Evolutionary conservation across 2,329 filamentous ascomycete genomes (phyloP).

Genomic region (Cadophora sp.): DNA sequence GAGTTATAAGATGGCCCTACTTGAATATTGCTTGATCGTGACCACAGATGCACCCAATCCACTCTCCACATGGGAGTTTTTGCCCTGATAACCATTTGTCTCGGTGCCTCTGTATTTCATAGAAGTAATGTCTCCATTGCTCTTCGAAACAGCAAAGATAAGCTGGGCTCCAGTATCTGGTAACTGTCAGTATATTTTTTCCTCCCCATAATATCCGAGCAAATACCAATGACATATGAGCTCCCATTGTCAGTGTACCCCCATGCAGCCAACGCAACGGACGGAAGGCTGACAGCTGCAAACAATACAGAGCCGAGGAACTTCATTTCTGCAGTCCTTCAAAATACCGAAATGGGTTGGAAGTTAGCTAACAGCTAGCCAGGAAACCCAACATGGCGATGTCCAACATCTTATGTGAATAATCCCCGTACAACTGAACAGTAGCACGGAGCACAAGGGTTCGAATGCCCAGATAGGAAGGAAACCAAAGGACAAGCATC

Average conservation of each 20-base stretch:
- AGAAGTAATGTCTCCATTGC: constrained; percentile 47
- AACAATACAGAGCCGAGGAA: constrained; percentile 16
- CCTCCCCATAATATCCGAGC: not conserved
- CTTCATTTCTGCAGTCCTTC: constrained; percentile 18
- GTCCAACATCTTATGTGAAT: constrained; percentile 2
- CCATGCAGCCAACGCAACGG: constrained; percentile 47
- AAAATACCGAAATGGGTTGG: not conserved
- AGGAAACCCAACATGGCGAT: not conserved
- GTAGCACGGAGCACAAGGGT: not conserved
- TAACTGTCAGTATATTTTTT: not conserved
- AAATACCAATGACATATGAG: constrained; percentile 47
- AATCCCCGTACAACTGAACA: not conserved
- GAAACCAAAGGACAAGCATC: not conserved
- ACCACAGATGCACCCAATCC: constrained; percentile 65
- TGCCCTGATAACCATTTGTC: constrained; percentile 24
- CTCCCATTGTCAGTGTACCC: constrained; percentile 49
- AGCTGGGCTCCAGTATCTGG: constrained; percentile 44
- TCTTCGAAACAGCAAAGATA: constrained; percentile 47
- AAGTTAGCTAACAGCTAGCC: not conserved
- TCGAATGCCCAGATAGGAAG: not conserved
- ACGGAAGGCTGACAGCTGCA: constrained; percentile 22
- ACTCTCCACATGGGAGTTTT: constrained; percentile 27
- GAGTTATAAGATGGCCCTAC: not conserved
- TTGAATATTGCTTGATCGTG: constrained; percentile 38
- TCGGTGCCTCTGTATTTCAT: constrained; percentile 45